Evolutionary conservation across 176 grass and related monocot species (phyloP), one percentile per base, ranked within the genome.

Genomic region (Carex littledalei): DNA sequence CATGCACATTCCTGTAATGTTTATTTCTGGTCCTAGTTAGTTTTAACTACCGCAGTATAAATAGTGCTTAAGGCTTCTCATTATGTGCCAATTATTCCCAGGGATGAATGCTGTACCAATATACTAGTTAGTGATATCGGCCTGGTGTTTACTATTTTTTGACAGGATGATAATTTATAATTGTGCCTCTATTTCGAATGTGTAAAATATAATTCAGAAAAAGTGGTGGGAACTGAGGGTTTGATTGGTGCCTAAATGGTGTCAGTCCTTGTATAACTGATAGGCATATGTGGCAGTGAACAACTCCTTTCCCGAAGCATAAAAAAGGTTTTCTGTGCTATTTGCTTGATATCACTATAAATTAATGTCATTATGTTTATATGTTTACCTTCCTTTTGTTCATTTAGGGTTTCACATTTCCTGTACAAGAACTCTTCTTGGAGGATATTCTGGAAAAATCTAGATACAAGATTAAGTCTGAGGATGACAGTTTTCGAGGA

Each of bases 1-100:
- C 64, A 98, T 98, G 81, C 95, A 98, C 85, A 98, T 98, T 64
- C 95, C 83, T 86, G 95, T 98, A 94, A 50, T 87, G 14, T 91
- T 64, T 86, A 39, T 24, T 78, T 75, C 83, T 34, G n/a, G 10
- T 47, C 24, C 26, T 84, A 72, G 24, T 47, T 37, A 31, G 41
- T 75, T 78, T 63, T 12, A 20, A 65, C 54, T 0, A 78, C 18
- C 45, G 55, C 21, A 3, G 5, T 55, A 32, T 31, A 24, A 56
- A 26, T 78, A 56, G 74, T 39, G 5, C 37, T 5, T 6, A 39
- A 45, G 37, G 35, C 56, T 43, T 63, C 60, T 63, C 53, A 62
- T 63, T 37, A 61, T 37, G 57, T 37, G 34, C 59, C 45, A 66
- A 62, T 41, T 52, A 52, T 50, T 26, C 15, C 15, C 67, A 43